Base-by-base conservation (phyloP, 1,139 yeast genomes). In the Kazachstania sp. region DNA sequence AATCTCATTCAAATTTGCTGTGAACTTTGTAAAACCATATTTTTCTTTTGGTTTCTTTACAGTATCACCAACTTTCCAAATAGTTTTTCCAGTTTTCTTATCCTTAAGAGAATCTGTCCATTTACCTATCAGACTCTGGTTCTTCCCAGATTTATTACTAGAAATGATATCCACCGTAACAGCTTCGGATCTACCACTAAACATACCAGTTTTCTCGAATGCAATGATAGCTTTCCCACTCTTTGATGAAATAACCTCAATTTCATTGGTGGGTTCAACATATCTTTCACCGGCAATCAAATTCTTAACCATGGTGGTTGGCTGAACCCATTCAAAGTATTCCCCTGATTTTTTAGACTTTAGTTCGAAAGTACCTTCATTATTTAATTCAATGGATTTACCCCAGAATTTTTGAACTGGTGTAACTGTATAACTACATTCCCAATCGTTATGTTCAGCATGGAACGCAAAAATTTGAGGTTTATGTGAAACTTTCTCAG, bases 391-490 rank as follows among this genome's bases (percentile, higher is more conserved):
- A 13, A 87, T 79, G 39, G 88, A 83, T 67, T 92, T 92, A 45
- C 97, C 97, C 95, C 97, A 92, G 59, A 86, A 87, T 64, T 87
- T 88, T 59, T 90, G 97, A 30, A 79, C 76, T 0, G 98, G 97
- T 31, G 81, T 73, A 2, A 94, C 80, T 12, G 85, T 75, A 62
- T 81, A 86, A 41, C 76, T 74, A 44, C 87, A 70, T n/a, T 78
- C 77, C 97, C 98, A 92, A 30, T 74, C 68, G 11, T 69, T 66
- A 19, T 86, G 73, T 51, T 90, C 96, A 5, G 80, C 87, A 60
- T 78, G 82, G 37, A 83, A 72, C 1, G 95, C 95, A 70, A 86
- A 79, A 1, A 86, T 77, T 19, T 83, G 86, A 2, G 97, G 96
- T 46, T 85, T 75, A 59, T 88, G 96, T 42, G 77, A 66, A 15